Base-by-base conservation (phyloP, 1,284 basidiomycete species). In the Apiotrichum veenhuisii region DNA sequence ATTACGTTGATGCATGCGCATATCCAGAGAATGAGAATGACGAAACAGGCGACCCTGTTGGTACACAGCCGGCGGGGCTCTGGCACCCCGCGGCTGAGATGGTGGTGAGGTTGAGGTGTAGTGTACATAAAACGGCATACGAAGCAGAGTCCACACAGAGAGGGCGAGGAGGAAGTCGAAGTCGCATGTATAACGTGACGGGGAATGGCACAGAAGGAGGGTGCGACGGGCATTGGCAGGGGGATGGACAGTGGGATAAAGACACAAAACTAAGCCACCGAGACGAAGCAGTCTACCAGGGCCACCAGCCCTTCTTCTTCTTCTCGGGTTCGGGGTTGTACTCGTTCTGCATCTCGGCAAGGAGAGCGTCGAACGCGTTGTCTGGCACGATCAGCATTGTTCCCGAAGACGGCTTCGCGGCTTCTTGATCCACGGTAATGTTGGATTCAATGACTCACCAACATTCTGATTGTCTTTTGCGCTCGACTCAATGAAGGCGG, bases 391-490 rank as follows among this genome's bases (percentile, higher is more conserved):
- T 30, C n/a, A 38, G 36, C 33, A 42, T 48, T 34, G 43, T 45
- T 50, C 14, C 20, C 43, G 10, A 37, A 14, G n/a, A 25, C n/a
- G 9, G 23, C 20, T 12, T 37, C 1, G 2, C 48, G 12, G 40
- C 41, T 22, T 56, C 43, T n/a, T 17, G 27, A 27, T 38, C 18
- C 23, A 9, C 14, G 7, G 10, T 45, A 46, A 2, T 20, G n/a
- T n/a, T n/a, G n/a, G n/a, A n/a, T n/a, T n/a, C 5, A 14, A 30
- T 30, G 43, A 87, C 91, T 77, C 68, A 92, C 91, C 83, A 65
- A 97, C 88, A 77, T 96, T 95, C 75, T 86, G 78, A 65, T 93
- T 91, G 65, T 86, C 83, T 80, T 91, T 91, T 43, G 93, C 91
- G 66, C 88, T 91, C 10, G 90, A 88, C 77, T 97, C 93, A 55